Base-by-base conservation (phyloP, 257 asterid genomes). In the Lycium ferocissimum region DNA sequence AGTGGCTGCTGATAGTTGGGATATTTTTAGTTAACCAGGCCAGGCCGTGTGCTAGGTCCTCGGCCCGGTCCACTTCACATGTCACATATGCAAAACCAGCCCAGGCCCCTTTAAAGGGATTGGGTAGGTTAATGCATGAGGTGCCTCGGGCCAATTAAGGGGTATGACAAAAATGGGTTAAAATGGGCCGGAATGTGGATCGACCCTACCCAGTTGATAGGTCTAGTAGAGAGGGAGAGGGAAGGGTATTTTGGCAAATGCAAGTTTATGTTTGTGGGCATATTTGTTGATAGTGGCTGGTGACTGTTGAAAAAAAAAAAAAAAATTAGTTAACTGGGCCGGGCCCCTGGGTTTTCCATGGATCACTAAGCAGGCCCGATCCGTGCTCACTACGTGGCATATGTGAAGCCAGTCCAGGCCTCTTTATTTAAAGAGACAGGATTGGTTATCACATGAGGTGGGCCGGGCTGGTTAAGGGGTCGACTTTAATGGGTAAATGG, bases 191-290 rank as follows among this genome's bases (percentile, higher is more conserved):
- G 54, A 40, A 38, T 40, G 7, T 70, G 54, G 56, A 1, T 70
- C 57, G 35, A 2, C 43, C 35, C 51, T 9, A 14, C 54, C 9
- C 10, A 12, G 10, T 14, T 83, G 73, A 18, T 14, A 2, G 82
- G 57, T 43, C 40, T 63, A 45, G 35, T 65, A 12, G 14, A 15
- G 5, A 35, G 40, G 13, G 13, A n/a, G 45, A n/a, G 18, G 38
- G 70, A 63, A 10, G 17, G 2, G 17, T 2, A 0, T 0, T 26
- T 26, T 63, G 40, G 71, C 3, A 26, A 63, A 26, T 26, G 18
- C 71, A 63, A 38, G 79, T 70, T 53, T 70, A 17, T 69, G 47
- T 40, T 26, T 65, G 45, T 65, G 45, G 72, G 72, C 56, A 65
- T 6, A 66, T 3, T 14, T 67, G 75, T 13, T 13, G 43, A 66